Base-by-base conservation (phyloP, 352 stramenopile genomes). In the Phytophthora hibernalis region DNA sequence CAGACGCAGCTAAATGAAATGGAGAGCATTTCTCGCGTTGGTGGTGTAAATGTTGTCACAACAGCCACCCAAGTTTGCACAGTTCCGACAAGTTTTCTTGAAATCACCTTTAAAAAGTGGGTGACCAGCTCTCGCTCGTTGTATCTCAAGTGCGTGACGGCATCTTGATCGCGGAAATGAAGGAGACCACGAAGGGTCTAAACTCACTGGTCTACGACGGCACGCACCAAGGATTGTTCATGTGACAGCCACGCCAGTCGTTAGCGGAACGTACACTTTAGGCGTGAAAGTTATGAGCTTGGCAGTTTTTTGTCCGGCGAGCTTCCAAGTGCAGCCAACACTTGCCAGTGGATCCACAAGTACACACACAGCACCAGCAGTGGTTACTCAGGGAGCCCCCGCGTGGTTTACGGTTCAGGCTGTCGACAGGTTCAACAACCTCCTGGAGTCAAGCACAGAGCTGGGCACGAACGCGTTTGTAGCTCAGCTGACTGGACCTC, bases 351-450 rank as follows among this genome's bases (percentile, higher is more conserved):
- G 80, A 52, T 66, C 64, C 26, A 72, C 77, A 24, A 93, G 79
- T 24, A 93, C 75, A 9, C 94, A 98, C 65, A 86, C 90, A 43
- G 88, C 90, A 0, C 80, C 83, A 7, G 53, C 84, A 7, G 78
- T 98, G 24, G 93, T 95, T 0, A 92, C 84, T 0, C 87, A 95
- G 83, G 83, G 95, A 18, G 72, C 83, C 2, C 44, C 61, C 20
- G 87, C 93, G 44, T 65, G 56, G 28, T 98, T 98, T 68, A 79
- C 70, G 10, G 71, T 99, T 2, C 89, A 98, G 60, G 77, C 89
- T 13, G 87, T 95, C 30, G 96, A 99, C 69, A 68, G 74, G 3
- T 99, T 98, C 62, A 82, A 86, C 6, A 99, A 99, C 70, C 72
- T 78, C 30, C 76, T 99, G 9, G 87, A 96, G 26, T 89, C 72